A percentile compares a stretch with the other conserved stretches of the same genome.
Conservation (phyloP, 495 filamentous ascomycete genomes). For the Penicillium soppii region DNA sequence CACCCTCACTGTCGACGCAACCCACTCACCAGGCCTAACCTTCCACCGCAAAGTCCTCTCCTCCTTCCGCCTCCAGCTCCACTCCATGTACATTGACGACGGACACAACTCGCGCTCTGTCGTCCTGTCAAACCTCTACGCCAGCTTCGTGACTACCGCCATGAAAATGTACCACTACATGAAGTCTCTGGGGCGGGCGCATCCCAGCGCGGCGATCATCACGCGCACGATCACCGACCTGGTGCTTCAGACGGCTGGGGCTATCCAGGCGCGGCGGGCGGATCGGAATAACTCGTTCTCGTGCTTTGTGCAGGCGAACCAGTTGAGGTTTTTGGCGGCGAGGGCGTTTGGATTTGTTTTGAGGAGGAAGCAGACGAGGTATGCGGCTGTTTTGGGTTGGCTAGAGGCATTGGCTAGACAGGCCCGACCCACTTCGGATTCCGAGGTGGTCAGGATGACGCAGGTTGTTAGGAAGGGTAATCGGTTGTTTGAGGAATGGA, state of each 20-base stretch:
- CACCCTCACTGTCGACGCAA: conserved; percentile 75
- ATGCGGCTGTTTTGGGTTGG: conserved; percentile 60
- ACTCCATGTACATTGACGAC: conserved; percentile 88
- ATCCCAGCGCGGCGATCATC: conserved; percentile 54
- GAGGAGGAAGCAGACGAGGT: conserved; percentile 66
- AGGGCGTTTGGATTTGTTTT: conserved; percentile 67
- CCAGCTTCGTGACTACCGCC: conserved; percentile 71
- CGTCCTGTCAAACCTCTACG: conserved; percentile 71
- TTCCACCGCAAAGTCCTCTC: conserved; percentile 79
- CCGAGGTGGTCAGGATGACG: conserved; percentile 25
- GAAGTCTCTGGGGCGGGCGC: conserved; percentile 55
- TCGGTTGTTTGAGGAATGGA: conserved; percentile 39
- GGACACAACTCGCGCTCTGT: conserved; percentile 67
- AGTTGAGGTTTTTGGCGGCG: conserved; percentile 68
- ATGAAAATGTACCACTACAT: conserved; percentile 83
- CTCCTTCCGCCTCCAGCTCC: conserved; percentile 80
- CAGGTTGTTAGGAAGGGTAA: conserved; percentile 36
- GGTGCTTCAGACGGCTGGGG: conserved; percentile 58
- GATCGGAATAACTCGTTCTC: conserved; percentile 33
- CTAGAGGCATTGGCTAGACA: conserved; percentile 45
- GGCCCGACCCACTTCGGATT: conserved; percentile 31
- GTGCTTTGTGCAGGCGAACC: conserved; percentile 59
- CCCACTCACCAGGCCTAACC: conserved; percentile 63
- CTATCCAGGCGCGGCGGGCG: conserved; percentile 60
- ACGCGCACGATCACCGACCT: conserved; percentile 67